These are phyloP conservation scores for Hermanozyma aechmeae DNA, from an alignment of 805 yeast species.

Conservation along the genomic window DNA sequence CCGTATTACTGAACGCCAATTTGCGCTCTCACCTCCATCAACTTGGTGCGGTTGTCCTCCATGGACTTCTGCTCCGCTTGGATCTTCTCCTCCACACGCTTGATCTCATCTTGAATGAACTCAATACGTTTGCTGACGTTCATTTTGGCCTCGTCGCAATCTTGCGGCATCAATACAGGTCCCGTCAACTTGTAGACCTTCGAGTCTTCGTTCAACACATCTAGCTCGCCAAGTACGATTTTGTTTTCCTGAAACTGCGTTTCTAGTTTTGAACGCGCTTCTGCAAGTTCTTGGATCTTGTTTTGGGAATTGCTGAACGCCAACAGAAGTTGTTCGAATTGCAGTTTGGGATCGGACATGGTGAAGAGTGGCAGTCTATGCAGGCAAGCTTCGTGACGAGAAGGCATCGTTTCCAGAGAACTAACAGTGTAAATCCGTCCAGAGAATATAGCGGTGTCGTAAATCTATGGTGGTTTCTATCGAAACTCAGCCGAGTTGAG, in stretches of 20 bases:
- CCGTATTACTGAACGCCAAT: constrained; percentile 5
- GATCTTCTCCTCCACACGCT: constrained; percentile 63
- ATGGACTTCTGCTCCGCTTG: constrained; percentile 34
- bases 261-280: constrained; percentile 78
- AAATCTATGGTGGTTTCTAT: too few relatives aligned
- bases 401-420: too few relatives aligned
- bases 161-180: constrained; percentile 87
- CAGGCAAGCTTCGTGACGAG: too few relatives aligned
- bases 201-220: constrained; percentile 50
- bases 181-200: constrained; percentile 87
- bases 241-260: constrained; percentile 91
- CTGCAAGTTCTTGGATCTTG: constrained; percentile 43
- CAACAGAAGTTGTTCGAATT: constrained; percentile 35
- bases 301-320: constrained; percentile 39
- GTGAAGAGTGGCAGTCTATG: too few relatives aligned
- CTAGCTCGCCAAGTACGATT: constrained; percentile 80
- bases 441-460: too few relatives aligned
- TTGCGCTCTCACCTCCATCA: constrained; percentile 37
- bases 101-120: constrained; percentile 72
- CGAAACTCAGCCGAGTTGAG: too few relatives aligned
- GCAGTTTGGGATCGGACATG: constrained; percentile 21
- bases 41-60: constrained; percentile 50
- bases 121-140: constrained; percentile 87
- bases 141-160: constrained; percentile 65
- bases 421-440: too few relatives aligned